A percentile compares a stretch with the other conserved stretches of the same genome.
Evolutionary conservation across 1,284 basidiomycete species (phyloP).

Genomic region (Volvariella surrecta): DNA sequence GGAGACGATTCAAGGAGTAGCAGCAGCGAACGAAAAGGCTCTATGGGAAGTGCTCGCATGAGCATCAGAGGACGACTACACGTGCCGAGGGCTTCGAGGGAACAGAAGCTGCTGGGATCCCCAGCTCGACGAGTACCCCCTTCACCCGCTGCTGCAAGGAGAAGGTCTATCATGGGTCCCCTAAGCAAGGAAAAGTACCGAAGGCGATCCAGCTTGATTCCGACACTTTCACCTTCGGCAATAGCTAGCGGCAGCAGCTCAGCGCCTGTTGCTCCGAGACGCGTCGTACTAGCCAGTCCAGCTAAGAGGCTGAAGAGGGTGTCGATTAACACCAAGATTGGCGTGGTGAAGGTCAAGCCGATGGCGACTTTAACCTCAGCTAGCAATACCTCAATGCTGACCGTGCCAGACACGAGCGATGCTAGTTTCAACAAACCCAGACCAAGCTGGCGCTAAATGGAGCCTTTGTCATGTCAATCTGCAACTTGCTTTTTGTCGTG

Average conservation of each 20-base stretch:
- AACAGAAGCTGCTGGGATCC: constrained; percentile 15
- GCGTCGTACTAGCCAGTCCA: constrained; percentile 42
- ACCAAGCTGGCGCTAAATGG: constrained; percentile 45
- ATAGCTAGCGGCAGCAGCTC: constrained; percentile 22
- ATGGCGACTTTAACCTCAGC: constrained; percentile 19
- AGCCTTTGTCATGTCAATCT: too few relatives aligned
- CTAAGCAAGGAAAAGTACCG: constrained; percentile 60
- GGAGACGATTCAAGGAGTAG: constrained; percentile 16
- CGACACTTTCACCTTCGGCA: constrained; percentile 42
- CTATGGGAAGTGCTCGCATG: too few relatives aligned
- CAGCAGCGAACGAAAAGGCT: background rate
- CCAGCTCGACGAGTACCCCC: constrained; percentile 41
- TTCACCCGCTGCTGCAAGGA: constrained; percentile 24
- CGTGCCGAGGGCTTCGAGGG: constrained; percentile 13
- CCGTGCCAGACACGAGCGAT: constrained; percentile 36
- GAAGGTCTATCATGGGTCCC: constrained; percentile 64
- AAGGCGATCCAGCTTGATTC: constrained; percentile 71
- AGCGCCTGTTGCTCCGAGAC: constrained; percentile 19
- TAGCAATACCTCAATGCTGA: constrained; percentile 27
- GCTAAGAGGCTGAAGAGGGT: constrained; percentile 55
- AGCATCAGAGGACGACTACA: too few relatives aligned
- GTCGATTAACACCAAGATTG: constrained; percentile 34
- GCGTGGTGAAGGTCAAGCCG: constrained; percentile 13
- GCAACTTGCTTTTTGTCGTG: too few relatives aligned
- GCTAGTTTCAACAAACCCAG: constrained; percentile 39